Conservation (phyloP, 2,329 filamentous ascomycete species). For the Sphaerulina musiva region DNA sequence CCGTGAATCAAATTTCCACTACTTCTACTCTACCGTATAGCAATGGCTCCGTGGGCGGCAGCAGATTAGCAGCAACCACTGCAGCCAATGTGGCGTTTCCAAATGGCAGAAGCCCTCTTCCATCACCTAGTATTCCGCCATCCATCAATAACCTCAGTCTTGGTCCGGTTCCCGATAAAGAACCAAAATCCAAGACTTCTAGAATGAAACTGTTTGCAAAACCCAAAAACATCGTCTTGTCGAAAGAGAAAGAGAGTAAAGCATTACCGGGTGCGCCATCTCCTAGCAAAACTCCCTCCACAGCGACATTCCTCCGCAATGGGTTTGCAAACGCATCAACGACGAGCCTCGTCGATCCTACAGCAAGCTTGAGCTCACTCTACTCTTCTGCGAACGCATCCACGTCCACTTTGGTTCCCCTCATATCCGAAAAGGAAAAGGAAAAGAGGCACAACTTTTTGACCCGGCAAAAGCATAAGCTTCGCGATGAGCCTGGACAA, state of each 20-base stretch:
- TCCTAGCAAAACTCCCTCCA: constrained; percentile 40
- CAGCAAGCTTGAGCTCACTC: constrained; percentile 53
- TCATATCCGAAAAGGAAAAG: constrained; percentile 56
- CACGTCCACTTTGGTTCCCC: constrained; percentile 66
- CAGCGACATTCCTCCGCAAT: constrained; percentile 57
- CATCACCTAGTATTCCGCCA: constrained; percentile 35
- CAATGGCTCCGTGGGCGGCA: constrained; percentile 55
- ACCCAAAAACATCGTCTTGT: constrained; percentile 65
- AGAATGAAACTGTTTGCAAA: constrained; percentile 72
- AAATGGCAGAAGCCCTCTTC: constrained; percentile 46
- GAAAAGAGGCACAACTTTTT: constrained; percentile 75
- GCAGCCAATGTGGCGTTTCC: constrained; percentile 70
- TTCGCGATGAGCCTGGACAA: constrained; percentile 59
- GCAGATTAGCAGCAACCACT: constrained; percentile 60
- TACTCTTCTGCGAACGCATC: constrained; percentile 73
- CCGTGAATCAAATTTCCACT: constrained; percentile 24
- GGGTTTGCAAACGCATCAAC: constrained; percentile 63
- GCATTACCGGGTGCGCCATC: constrained; percentile 64
- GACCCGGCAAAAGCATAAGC: constrained; percentile 70
- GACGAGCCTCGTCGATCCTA: constrained; percentile 59
- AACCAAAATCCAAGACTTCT: constrained; percentile 60
- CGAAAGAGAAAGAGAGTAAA: constrained; percentile 57
- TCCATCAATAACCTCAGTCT: constrained; percentile 12
- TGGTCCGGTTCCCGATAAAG: constrained; percentile 43
- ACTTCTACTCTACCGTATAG: constrained; percentile 41